These are phyloP conservation scores for Phaeophleospora eucalypticola DNA, from an alignment of 2,329 filamentous ascomycete genomes.

Conservation along the genomic window DNA sequence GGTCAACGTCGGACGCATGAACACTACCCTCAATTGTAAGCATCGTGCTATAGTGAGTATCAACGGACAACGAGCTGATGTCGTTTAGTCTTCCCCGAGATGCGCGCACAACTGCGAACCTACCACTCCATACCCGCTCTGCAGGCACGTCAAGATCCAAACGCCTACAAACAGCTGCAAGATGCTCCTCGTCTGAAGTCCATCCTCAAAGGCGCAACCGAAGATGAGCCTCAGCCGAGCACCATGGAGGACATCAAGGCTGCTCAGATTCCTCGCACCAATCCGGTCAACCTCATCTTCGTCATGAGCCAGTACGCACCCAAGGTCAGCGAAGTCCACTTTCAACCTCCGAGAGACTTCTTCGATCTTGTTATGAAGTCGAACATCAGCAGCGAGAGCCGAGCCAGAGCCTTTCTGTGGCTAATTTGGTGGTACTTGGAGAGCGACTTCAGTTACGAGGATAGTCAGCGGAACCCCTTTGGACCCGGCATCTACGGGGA, in stretches of 20 bases:
- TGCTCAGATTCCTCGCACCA: slow-evolving; percentile 69
- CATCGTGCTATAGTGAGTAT: no score
- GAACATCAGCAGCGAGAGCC: slow-evolving; percentile 73
- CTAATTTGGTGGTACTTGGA: slow-evolving; percentile 99
- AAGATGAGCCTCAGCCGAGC: slow-evolving; percentile 80
- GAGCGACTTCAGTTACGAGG: slow-evolving; percentile 86
- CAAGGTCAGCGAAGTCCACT: slow-evolving; percentile 90
- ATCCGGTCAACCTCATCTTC: slow-evolving; percentile 96
- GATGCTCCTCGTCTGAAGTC: slow-evolving; percentile 95
- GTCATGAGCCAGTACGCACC: slow-evolving; percentile 84
- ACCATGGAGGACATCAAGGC: slow-evolving; percentile 78
- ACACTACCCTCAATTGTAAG: slow-evolving; percentile 94
- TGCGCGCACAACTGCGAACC: slow-evolving; percentile 94
- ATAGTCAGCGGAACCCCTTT: slow-evolving; percentile 86
- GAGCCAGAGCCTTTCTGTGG: slow-evolving; percentile 89
- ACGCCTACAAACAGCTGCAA: slow-evolving; percentile 96
- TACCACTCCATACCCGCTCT: slow-evolving; percentile 97
- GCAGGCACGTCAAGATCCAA: slow-evolving; percentile 89
- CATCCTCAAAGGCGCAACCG: slow-evolving; percentile 92
- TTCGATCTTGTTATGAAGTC: slow-evolving; percentile 95
- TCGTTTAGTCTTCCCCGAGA: slow-evolving; percentile 85
- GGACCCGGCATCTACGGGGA: slow-evolving; percentile 54
- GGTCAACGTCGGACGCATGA: slow-evolving; percentile 97
- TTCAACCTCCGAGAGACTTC: slow-evolving; percentile 79
- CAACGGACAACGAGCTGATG: no score